Percentiles rank a stretch among this genome's conserved stretches.
phyloP scores from a whole-genome alignment of 768 basidiomycete genomes.

The Strobilomyces confusus region DNA sequence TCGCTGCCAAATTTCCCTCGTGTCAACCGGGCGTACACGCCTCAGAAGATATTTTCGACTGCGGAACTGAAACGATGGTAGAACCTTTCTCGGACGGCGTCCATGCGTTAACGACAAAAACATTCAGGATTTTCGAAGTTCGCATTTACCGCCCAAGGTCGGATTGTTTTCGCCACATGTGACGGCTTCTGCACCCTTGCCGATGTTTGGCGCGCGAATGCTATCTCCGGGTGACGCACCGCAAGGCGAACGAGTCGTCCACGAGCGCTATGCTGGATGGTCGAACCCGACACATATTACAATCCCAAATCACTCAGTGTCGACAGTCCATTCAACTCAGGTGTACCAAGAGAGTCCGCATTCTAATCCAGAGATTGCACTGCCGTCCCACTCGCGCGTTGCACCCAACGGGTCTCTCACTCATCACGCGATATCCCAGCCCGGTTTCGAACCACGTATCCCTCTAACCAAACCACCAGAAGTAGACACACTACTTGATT shows the following conservation, averaged over 20 bases:
- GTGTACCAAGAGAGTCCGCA: neutral
- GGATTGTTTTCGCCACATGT: neutral
- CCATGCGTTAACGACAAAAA: slow-evolving; percentile 8
- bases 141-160: neutral
- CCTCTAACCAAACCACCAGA: slow-evolving; percentile 39
- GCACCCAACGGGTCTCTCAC: neutral
- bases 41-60: neutral
- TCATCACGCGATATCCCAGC: neutral
- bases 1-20: neutral
- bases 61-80: slow-evolving; percentile 11
- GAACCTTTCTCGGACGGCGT: neutral
- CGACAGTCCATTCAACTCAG: neutral
- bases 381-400: neutral
- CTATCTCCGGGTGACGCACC: neutral
- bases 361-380: neutral
- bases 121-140: slow-evolving; percentile 2
- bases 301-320: neutral
- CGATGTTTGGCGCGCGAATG: neutral
- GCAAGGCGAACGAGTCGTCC: neutral
- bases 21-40: neutral
- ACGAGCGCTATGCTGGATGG: neutral
- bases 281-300: neutral
- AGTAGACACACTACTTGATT: slow-evolving; percentile 39
- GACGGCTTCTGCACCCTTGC: neutral
- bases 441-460: neutral